Base-by-base conservation (phyloP, 768 basidiomycete genomes). In the Collybia sp. region DNA sequence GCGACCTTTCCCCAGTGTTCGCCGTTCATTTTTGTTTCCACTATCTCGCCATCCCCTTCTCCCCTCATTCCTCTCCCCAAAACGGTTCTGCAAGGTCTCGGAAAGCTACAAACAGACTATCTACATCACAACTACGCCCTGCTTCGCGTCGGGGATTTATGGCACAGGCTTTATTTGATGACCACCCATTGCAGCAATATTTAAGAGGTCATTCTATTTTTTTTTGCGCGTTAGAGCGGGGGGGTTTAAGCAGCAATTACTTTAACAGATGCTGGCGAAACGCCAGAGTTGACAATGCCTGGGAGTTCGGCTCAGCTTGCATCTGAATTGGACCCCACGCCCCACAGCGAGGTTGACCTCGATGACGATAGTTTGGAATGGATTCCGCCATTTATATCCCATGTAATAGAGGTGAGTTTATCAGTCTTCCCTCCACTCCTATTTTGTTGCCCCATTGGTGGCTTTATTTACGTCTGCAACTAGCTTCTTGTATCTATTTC, bases 131-230 rank as follows among this genome's bases (percentile, higher is more conserved):
- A 8, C 25, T 4, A 25, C 25, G 8, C 25, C 25, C 25, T 25
- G 25, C 25, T 25, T 25, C 25, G 25, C 25, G 25, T 25, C 25
- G 8, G 25, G 25, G 25, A 25, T 25, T 25, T 25, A 89, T 89
- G 87, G 87, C 87, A 31, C 83, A 88, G 70, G 73, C 87, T 47
- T 61, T 88, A 50, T 87, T 86, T 64, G 82, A 87, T 53, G 80
- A 86, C 50, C 85, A 88, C 55, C 87, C 87, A 36, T 73, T 89
- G 36, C 79, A 83, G 55, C 75, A 80, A 54, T 89, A 89, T 63
- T 68, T 89, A 45, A 69, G 76, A 73, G 79, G 87, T 84, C 35
- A 10, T 15, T 10, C 20, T 5, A 9, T 50, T 30, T 58, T 39
- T 6, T n/a, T 12, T 30, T 38, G 16, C 42, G 39, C 18, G 40